phyloP scores from a whole-genome alignment of 768 basidiomycete species.

The Clavaria fumosa region DNA sequence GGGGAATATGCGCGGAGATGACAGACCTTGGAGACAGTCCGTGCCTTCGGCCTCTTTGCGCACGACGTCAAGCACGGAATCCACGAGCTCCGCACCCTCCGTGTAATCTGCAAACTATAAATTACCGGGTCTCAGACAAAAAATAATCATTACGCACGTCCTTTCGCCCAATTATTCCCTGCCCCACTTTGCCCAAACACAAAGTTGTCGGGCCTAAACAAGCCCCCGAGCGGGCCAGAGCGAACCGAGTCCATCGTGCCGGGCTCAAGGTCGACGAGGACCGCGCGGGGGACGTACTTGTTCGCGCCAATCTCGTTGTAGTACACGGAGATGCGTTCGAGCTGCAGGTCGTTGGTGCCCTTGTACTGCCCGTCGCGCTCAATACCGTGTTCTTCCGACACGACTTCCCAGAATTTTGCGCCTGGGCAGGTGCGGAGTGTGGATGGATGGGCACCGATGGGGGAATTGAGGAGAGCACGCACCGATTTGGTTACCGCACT shows the following conservation, averaged over 20 bases:
- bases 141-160: conserved; percentile 49
- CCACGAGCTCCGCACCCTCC: conserved; percentile 96
- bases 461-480: conserved; percentile 17
- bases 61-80: conserved; percentile 94
- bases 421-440: conserved; percentile 27
- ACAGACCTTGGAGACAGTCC: conserved; percentile 93
- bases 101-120: conserved; percentile 49
- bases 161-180: conserved; percentile 99
- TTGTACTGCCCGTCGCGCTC: conserved; percentile 87
- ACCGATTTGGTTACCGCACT: conserved; percentile 99
- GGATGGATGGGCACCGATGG: conserved; percentile 11
- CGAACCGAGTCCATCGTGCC: conserved; percentile 92
- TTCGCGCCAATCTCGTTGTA: conserved; percentile 91
- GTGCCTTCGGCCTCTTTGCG: conserved; percentile 98
- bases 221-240: conserved; percentile 74
- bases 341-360: conserved; percentile 87
- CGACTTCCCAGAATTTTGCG: conserved; percentile 96
- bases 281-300: conserved; percentile 98
- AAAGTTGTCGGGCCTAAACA: conserved; percentile 98
- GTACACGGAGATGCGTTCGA: conserved; percentile 95
- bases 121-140: conserved; percentile 10
- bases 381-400: conserved; percentile 97
- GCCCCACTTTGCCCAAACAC: conserved; percentile 97
- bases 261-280: conserved; percentile 94
- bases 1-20: conserved; percentile 3